These are phyloP conservation scores for Chlorella sp. DNA, from an alignment of 139 green algal genomes.

Conservation along the genomic window DNA sequence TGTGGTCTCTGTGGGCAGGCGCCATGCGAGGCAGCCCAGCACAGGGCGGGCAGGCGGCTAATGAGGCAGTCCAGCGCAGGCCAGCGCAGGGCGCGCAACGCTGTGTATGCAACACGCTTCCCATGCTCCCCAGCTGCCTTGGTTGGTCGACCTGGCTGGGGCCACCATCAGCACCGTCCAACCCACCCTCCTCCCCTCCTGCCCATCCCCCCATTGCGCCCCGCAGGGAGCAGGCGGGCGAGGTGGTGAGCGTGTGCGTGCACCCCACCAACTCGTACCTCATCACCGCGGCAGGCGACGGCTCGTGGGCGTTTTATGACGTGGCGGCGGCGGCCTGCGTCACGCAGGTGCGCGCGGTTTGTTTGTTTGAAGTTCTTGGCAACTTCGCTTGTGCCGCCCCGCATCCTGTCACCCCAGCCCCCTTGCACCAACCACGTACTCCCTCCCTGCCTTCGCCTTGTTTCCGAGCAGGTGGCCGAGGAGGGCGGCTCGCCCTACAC, in stretches of 20 bases:
- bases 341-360: constrained; percentile 56
- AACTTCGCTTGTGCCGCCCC: background rate
- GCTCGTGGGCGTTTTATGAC: constrained; percentile 89
- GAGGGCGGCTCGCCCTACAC: constrained; percentile 49
- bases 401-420: background rate
- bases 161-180: too few relatives aligned
- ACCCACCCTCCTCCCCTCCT: background rate
- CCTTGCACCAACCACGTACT: background rate
- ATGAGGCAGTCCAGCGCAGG: too few relatives aligned
- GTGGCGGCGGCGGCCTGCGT: constrained; percentile 69
- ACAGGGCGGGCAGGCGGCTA: too few relatives aligned
- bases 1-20: too few relatives aligned
- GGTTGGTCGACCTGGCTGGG: too few relatives aligned
- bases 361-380: background rate
- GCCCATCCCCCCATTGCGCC: background rate
- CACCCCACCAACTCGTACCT: constrained; percentile 89
- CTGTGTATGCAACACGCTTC: too few relatives aligned
- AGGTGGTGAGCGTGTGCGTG: constrained; percentile 65
- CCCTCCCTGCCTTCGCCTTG: background rate
- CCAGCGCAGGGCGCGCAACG: too few relatives aligned
- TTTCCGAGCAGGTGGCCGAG: constrained; percentile 14
- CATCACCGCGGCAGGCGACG: constrained; percentile 80
- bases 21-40: too few relatives aligned
- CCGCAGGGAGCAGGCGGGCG: constrained; percentile 27
- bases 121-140: too few relatives aligned